phyloP scores from a whole-genome alignment of 352 stramenopile species.

The Globisporangium spiculum region DNA sequence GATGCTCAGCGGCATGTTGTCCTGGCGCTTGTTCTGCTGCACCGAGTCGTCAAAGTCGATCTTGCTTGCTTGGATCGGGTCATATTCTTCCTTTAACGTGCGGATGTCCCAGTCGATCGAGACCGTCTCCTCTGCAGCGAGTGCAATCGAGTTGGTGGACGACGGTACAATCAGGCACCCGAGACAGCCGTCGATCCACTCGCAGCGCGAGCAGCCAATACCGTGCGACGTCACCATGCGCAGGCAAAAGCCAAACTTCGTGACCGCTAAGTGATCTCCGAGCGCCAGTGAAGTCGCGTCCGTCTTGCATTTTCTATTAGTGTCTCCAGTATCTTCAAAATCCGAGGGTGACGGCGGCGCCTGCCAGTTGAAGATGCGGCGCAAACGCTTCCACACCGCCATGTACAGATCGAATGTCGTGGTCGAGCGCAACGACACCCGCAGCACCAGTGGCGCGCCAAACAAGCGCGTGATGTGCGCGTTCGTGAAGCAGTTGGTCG shows the following conservation, averaged over 20 bases:
- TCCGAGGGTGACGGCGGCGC: conserved; percentile 35
- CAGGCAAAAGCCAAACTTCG: conserved; percentile 83
- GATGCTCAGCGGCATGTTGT: conserved; percentile 81
- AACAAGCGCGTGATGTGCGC: conserved; percentile 77
- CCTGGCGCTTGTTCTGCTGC: conserved; percentile 56
- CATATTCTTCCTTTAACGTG: conserved; percentile 84
- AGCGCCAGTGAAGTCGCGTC: conserved; percentile 61
- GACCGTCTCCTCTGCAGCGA: conserved; percentile 78
- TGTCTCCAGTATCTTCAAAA: conserved; percentile 14
- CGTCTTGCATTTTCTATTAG: conserved; percentile 20
- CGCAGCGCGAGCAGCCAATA: conserved; percentile 83
- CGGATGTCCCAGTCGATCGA: conserved; percentile 90
- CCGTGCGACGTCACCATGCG: conserved; percentile 79
- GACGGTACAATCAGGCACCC: conserved; percentile 80
- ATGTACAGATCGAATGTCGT: conserved; percentile 77
- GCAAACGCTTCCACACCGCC: conserved; percentile 72
- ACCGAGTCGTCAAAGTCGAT: conserved; percentile 68
- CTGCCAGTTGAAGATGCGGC: conserved; percentile 85
- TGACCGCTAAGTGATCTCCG: conserved; percentile 54
- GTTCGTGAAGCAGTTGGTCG: conserved; percentile 78
- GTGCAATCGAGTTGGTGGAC: conserved; percentile 28
- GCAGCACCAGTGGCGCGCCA: conserved; percentile 69
- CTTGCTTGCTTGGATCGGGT: conserved; percentile 82
- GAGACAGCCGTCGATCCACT: conserved; percentile 85
- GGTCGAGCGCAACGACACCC: conserved; percentile 59